Evolutionary conservation across 1,284 basidiomycete genomes (phyloP).

Genomic region (Melampsora americana): DNA sequence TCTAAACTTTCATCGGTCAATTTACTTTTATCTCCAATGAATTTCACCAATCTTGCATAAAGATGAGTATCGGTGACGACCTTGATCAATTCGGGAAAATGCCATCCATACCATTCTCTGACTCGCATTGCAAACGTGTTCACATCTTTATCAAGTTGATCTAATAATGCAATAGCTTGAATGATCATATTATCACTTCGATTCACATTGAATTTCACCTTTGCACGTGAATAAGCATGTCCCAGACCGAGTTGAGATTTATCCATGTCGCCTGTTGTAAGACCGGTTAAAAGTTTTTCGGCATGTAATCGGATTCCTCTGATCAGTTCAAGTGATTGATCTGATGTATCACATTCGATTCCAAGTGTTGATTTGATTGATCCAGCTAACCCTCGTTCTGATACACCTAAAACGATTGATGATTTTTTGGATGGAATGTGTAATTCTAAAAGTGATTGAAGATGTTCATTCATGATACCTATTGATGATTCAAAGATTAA

Average conservation of each 20-base stretch:
- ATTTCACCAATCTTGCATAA: conserved; percentile 81
- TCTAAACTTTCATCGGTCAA: conserved; percentile 67
- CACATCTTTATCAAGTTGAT: conserved; percentile 99
- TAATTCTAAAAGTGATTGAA: conserved; percentile 81
- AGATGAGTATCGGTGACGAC: conserved; percentile 93
- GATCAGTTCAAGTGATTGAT: conserved; percentile 80
- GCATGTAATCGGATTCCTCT: conserved; percentile 92
- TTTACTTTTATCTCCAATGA: conserved; percentile 79
- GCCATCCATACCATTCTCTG: conserved; percentile 99
- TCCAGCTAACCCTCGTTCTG: conserved; percentile 73
- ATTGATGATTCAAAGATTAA: conserved; percentile 9
- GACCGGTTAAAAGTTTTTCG: conserved; percentile 77
- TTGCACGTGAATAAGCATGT: conserved; percentile 95
- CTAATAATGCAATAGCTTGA: conserved; percentile 95
- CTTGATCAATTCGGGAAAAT: conserved; percentile 95
- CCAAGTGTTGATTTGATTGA: conserved; percentile 74
- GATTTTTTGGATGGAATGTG: conserved; percentile 72
- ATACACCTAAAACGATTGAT: conserved; percentile 76
- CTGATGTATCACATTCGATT: conserved; percentile 83
- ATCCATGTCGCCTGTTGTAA: conserved; percentile 81
- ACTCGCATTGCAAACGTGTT: conserved; percentile 98
- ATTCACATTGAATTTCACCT: conserved; percentile 99
- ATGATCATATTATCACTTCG: conserved; percentile 99
- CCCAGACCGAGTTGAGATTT: conserved; percentile 95
- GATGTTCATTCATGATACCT: conserved; percentile 83